Base-by-base conservation (phyloP, 2,329 filamentous ascomycete species). In the Penicillium sp. region DNA sequence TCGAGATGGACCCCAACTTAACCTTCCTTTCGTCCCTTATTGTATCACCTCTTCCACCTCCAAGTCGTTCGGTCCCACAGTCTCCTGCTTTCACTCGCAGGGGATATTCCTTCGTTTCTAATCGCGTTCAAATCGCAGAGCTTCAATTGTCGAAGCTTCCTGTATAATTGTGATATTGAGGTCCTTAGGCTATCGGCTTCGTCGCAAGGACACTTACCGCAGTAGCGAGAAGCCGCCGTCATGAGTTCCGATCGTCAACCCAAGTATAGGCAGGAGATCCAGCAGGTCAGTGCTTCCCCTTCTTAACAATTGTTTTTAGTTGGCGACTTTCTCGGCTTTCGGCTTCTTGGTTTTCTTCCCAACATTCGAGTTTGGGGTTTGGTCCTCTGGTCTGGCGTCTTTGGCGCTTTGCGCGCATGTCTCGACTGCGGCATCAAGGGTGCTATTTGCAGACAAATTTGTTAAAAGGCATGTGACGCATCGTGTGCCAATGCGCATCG, bases 211-310 rank as follows among this genome's bases (percentile, higher is more conserved):
- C 39, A 22, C 22, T 45, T 29, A n/a, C 39, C 41, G 50, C 35
- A 21, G 41, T 45, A 13, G 27, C 53, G 24, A 16, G 51, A 45
- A 59, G 52, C 43, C 37, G 49, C 43, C 77, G 82, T 72, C 55
- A 93, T 91, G 89, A 83, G 86, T 65, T 68, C 65, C 21, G 90
- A 95, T 76, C 84, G 84, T 73, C 84, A 84, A 68, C 87, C 85
- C 75, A 98, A 97, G 77, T 99, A 98, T 77, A 87, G 93, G 75
- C 92, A 96, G 80, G 95, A 99, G 83, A 99, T 99, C 79, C 95
- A 96, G 78, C 93, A 96, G 89, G 90, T 93, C 73, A 79, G 87
- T 62, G 1, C 3, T 31, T 29, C 9, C 16, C 35, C 9, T 41
- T n/a, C 22, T 5, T 33, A 33, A 22, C 3, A 3, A 31, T 16